These are phyloP conservation scores for Fusarium haematococcum DNA, from an alignment of 2,329 filamentous ascomycete genomes.

Conservation along the genomic window DNA sequence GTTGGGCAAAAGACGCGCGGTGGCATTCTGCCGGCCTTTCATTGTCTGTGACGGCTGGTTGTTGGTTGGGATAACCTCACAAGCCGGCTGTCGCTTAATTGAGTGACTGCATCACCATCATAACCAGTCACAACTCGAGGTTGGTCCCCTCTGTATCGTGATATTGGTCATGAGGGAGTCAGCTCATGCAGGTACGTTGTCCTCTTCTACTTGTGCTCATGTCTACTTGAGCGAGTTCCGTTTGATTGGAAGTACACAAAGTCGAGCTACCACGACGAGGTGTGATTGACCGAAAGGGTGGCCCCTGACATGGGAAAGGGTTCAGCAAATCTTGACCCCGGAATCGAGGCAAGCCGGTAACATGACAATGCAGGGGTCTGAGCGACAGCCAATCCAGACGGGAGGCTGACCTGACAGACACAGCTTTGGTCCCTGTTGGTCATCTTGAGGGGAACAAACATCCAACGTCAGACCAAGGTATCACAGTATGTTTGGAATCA, in stretches of 20 bases:
- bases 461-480: not conserved
- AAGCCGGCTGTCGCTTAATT: not conserved
- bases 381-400: not conserved
- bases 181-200: not conserved
- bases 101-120: not conserved
- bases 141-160: not conserved
- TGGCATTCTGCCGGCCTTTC: not conserved
- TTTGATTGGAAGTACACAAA: not conserved
- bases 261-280: not conserved
- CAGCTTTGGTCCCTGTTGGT: not conserved
- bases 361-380: not conserved
- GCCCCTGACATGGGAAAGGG: slow-evolving; percentile 1
- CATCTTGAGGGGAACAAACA: not conserved
- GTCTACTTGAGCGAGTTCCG: not conserved
- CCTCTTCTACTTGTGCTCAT: not conserved
- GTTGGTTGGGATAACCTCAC: slow-evolving; percentile 6
- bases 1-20: not conserved
- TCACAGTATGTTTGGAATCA: not conserved
- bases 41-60: not conserved
- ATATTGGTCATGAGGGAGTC: not conserved
- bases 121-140: not conserved
- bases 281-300: slow-evolving; percentile 3
- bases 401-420: not conserved
- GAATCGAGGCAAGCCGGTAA: slow-evolving; percentile 1
- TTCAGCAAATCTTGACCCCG: not conserved